These are phyloP conservation scores for Astrothelium macrocarpum DNA, from an alignment of 495 filamentous ascomycete genomes.

Conservation along the genomic window DNA sequence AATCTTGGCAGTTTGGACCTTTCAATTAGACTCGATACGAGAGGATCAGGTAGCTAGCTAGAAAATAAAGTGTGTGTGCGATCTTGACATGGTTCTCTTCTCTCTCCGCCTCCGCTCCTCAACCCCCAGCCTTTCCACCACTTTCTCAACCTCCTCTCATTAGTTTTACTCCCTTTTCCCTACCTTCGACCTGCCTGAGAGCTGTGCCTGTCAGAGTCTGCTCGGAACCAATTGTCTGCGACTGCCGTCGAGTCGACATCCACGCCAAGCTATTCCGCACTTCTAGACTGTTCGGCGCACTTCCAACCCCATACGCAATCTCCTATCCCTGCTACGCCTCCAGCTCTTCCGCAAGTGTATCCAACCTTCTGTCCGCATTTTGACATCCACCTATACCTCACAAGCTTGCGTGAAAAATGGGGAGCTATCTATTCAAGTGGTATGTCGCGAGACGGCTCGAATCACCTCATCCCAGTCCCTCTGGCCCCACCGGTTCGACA, in stretches of 20 bases:
- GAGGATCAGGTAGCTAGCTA: no score
- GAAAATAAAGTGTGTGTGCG: no score
- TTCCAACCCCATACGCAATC: neutral
- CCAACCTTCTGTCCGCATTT: neutral
- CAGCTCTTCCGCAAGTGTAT: neutral
- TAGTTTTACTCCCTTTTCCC: neutral
- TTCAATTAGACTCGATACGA: no score
- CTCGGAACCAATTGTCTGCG: no score
- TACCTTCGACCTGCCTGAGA: neutral
- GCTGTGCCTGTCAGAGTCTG: neutral
- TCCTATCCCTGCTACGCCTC: neutral
- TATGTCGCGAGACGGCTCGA: neutral
- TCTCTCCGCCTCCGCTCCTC: neutral
- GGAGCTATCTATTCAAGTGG: constrained; percentile 30
- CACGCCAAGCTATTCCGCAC: no score
- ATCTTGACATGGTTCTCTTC: no score
- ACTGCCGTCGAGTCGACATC: no score
- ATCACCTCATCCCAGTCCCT: neutral
- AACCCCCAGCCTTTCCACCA: neutral
- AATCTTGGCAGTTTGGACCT: no score
- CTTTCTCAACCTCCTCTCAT: neutral
- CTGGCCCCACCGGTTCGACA: neutral
- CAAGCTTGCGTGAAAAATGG: constrained; percentile 17
- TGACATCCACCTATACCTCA: neutral
- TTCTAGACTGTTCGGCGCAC: no score